These are phyloP conservation scores for Rhizophagus clarus DNA, from an alignment of 192 early-diverging fungal species.

Conservation along the genomic window DNA sequence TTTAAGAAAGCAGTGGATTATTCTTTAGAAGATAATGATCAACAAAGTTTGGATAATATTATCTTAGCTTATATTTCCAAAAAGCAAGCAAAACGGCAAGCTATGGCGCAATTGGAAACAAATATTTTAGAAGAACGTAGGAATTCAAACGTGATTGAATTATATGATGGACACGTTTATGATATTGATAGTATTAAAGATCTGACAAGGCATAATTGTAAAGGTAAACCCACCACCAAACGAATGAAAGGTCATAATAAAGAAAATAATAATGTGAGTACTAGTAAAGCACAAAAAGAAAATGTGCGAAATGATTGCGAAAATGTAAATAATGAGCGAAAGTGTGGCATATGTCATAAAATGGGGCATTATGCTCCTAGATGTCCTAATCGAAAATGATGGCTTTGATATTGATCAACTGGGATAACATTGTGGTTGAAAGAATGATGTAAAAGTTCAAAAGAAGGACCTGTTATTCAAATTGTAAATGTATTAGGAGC, in stretches of 20 bases:
- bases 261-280: background rate
- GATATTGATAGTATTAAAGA: background rate
- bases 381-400: too few relatives aligned
- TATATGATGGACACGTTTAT: background rate
- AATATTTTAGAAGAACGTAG: background rate
- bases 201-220: background rate
- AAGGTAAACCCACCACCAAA: background rate
- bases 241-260: background rate
- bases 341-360: too few relatives aligned
- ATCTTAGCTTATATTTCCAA: constrained; percentile 9
- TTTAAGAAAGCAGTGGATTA: background rate
- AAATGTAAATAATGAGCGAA: too few relatives aligned
- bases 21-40: background rate
- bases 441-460: too few relatives aligned
- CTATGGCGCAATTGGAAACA: background rate
- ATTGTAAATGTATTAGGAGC: too few relatives aligned
- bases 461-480: too few relatives aligned
- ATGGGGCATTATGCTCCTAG: too few relatives aligned
- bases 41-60: background rate
- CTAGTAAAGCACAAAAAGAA: background rate
- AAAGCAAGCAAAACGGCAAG: background rate
- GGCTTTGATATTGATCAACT: too few relatives aligned
- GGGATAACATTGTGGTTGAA: too few relatives aligned
- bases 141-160: background rate
- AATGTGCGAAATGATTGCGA: too few relatives aligned